Base-by-base conservation (phyloP, 2,329 filamentous ascomycete species). In the Hypoxylon sp. region DNA sequence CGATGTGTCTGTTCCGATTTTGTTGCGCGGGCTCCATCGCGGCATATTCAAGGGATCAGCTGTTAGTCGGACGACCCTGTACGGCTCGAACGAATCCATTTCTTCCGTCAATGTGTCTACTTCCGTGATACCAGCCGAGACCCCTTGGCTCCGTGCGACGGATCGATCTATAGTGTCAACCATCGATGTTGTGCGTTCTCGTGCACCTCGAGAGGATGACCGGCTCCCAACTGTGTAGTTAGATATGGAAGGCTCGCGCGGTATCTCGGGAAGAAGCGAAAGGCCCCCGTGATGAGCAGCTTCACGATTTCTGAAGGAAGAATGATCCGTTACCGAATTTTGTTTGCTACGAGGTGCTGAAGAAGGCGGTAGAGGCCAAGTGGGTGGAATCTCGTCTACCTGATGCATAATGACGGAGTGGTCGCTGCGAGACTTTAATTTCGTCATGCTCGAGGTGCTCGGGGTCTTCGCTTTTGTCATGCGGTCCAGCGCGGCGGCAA, bases 401-500 rank as follows among this genome's bases (percentile, higher is more conserved):
- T 57, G 55, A 16, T 56, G 49, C 9, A 12, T 52, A 19, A 53
- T 37, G 6, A 43, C 34, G 17, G 16, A 27, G 25, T 51, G 46
- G 15, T 54, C 59, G 11, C 64, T 67, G 11, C 67, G 57, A 8
- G 69, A 63, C 59, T 67, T 67, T 27, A 64, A 42, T 49, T 66
- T 69, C 13, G 63, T 54, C 20, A 65, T 63, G 16, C 50, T 55
- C n/a, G 61, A n/a, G n/a, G n/a, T n/a, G n/a, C n/a, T 58, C 1
- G 62, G 58, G 1, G 68, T 59, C 25, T 60, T 63, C 15, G 59
- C 60, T 44, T 64, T 65, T 40, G 68, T 68, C 54, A 82, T 69
- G 46, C 78, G 75, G 32, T 86, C 81, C 7, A 89, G 75, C 2
- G 85, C 85, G 7, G 85, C 84, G 1, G 82, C 80, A 5, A 89